These are phyloP conservation scores for Elasticomyces elasticus DNA, from an alignment of 495 filamentous ascomycete genomes.

Conservation along the genomic window DNA sequence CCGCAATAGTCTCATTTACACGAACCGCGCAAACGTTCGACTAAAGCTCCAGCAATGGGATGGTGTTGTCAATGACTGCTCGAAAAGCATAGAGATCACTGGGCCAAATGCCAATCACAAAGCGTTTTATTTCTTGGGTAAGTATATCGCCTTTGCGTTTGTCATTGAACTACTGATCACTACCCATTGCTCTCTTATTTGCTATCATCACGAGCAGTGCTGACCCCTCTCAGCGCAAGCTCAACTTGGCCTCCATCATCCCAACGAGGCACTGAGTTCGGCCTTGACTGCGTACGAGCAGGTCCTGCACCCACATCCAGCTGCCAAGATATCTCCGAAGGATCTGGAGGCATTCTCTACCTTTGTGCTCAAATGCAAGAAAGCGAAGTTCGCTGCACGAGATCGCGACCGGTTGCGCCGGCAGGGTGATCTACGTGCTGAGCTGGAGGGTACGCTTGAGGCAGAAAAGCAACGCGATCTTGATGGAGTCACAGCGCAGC, in stretches of 20 bases:
- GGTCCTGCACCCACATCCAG: constrained; percentile 43
- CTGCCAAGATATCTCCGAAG: constrained; percentile 44
- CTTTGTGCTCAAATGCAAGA: constrained; percentile 54
- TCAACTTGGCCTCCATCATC: constrained; percentile 61
- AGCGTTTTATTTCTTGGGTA: constrained; percentile 63
- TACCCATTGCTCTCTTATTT: background rate
- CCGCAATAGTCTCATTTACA: constrained; percentile 56
- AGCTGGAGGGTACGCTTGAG: constrained; percentile 42
- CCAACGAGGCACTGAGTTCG: constrained; percentile 61
- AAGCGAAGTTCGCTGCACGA: constrained; percentile 53
- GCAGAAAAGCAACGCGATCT: constrained; percentile 38
- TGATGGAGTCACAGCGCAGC: constrained; percentile 34
- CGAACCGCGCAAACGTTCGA: constrained; percentile 83
- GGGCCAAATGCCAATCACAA: constrained; percentile 54
- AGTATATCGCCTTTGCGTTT: background rate
- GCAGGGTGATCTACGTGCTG: constrained; percentile 44
- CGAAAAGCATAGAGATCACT: constrained; percentile 57
- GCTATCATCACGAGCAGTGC: background rate
- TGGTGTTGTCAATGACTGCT: constrained; percentile 71
- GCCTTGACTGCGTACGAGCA: constrained; percentile 65
- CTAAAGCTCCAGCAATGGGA: constrained; percentile 61
- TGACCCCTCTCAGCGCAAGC: constrained; percentile 49
- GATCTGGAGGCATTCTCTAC: constrained; percentile 47
- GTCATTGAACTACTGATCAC: background rate
- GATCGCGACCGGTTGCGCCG: constrained; percentile 34